phyloP scores from a whole-genome alignment of 805 yeast genomes.

The Kodamaea neixiangensis region DNA sequence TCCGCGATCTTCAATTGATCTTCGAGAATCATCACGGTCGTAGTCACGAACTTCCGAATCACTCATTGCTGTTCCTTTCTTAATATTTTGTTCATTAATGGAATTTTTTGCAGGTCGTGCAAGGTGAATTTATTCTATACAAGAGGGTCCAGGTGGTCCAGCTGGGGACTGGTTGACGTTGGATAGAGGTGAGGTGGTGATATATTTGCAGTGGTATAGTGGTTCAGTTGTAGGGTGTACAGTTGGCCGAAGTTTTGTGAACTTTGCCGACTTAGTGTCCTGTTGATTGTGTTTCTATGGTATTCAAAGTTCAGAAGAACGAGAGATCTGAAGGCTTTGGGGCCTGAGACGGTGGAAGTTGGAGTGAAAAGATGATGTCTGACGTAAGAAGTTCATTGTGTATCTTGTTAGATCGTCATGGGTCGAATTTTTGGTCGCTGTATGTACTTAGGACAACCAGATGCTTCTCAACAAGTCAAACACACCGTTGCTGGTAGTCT shows the following conservation, averaged over 20 bases:
- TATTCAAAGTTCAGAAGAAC: too few relatives aligned
- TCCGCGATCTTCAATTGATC: not conserved
- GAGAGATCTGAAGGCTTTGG: too few relatives aligned
- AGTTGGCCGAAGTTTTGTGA: too few relatives aligned
- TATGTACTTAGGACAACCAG: slow-evolving; percentile 48
- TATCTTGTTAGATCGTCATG: not conserved
- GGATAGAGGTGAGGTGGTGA: not conserved
- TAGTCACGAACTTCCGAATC: slow-evolving; percentile 18
- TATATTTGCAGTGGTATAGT: not conserved
- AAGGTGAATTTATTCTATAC: slow-evolving; percentile 1
- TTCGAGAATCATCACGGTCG: slow-evolving; percentile 7
- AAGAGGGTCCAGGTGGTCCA: not conserved
- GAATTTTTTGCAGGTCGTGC: slow-evolving; percentile 8
- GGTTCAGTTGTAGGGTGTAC: not conserved
- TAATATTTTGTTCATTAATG: not conserved
- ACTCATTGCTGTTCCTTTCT: slow-evolving; percentile 14
- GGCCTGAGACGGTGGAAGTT: too few relatives aligned
- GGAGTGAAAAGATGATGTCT: too few relatives aligned
- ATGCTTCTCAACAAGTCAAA: slow-evolving; percentile 60
- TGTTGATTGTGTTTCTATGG: too few relatives aligned
- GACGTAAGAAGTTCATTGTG: too few relatives aligned
- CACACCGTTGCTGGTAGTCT: slow-evolving; percentile 78
- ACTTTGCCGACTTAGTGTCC: too few relatives aligned
- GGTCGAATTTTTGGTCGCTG: not conserved
- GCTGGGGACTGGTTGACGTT: not conserved